Conservation (phyloP, 2,329 filamentous ascomycete genomes). For the Juglanconis juglandina region DNA sequence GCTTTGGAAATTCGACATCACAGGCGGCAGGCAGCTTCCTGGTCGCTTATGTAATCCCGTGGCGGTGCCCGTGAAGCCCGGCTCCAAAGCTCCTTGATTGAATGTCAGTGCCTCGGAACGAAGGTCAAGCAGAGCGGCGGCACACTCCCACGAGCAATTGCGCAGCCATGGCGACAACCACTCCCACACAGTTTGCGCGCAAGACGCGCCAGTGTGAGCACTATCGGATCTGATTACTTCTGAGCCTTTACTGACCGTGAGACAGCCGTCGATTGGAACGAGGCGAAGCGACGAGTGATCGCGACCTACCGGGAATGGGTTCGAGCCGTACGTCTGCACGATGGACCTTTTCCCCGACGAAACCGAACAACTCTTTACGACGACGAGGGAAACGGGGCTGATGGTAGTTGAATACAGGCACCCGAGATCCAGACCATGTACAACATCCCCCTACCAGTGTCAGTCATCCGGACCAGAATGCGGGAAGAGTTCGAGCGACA, state of each 20-base stretch:
- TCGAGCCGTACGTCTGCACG: slow-evolving; percentile 70
- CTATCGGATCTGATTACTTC: not conserved
- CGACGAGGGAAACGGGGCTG: not conserved
- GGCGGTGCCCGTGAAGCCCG: not conserved
- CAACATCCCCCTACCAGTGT: slow-evolving; percentile 82
- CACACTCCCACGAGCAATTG: slow-evolving; percentile 32
- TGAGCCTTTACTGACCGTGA: slow-evolving; percentile 32
- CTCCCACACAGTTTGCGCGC: slow-evolving; percentile 87
- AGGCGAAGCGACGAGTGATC: slow-evolving; percentile 84
- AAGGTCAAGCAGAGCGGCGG: slow-evolving; percentile 29
- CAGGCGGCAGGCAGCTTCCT: slow-evolving; percentile 14
- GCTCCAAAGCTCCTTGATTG: slow-evolving; percentile 6
- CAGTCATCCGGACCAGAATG: slow-evolving; percentile 85
- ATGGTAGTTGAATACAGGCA: slow-evolving; percentile 54
- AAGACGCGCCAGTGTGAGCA: slow-evolving; percentile 72
- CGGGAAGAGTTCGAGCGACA: slow-evolving; percentile 96
- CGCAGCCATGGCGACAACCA: slow-evolving; percentile 71
- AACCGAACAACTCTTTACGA: not conserved
- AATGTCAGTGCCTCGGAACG: slow-evolving; percentile 19
- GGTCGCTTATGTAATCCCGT: slow-evolving; percentile 8
- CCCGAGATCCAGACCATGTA: slow-evolving; percentile 98
- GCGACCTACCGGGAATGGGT: slow-evolving; percentile 94
- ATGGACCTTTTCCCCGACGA: not conserved
- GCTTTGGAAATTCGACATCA: slow-evolving; percentile 2
- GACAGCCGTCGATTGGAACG: slow-evolving; percentile 80